Evolutionary conservation across 495 filamentous ascomycete species (phyloP).

Genomic region (Astrothelium macrocarpum): DNA sequence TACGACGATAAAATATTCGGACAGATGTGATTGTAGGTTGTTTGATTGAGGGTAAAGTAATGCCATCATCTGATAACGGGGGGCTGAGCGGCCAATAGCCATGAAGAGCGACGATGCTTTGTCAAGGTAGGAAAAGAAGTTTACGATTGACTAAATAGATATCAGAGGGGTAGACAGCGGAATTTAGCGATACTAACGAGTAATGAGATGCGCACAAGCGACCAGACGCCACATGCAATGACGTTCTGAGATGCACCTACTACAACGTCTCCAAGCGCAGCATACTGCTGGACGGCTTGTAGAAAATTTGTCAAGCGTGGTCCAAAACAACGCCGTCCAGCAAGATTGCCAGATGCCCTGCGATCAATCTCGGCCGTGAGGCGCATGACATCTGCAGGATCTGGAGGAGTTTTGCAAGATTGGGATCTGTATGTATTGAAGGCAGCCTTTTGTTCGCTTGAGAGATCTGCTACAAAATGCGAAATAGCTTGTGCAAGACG

Average conservation of each 20-base stretch:
- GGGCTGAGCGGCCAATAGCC: conserved; percentile 32
- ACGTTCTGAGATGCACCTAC: conserved; percentile 39
- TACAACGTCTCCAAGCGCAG: conserved; percentile 36
- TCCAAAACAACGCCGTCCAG: conserved; percentile 32
- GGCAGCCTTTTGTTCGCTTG: conserved; percentile 30
- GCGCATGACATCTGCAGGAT: conserved; percentile 1
- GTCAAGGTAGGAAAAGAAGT: conserved; percentile 31
- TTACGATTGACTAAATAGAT: conserved; percentile 22
- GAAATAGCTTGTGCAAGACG: conserved; percentile 35
- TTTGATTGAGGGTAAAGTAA: conserved; percentile 36
- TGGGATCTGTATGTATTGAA: conserved; percentile 22
- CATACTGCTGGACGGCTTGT: conserved; percentile 37
- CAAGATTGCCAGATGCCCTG: conserved; percentile 11
- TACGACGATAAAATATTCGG: conserved; percentile 38
- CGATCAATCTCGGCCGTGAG: neutral
- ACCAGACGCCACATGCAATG: conserved; percentile 39
- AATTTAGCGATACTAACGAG: conserved; percentile 24
- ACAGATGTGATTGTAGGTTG: conserved; percentile 32
- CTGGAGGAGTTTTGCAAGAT: conserved; percentile 21
- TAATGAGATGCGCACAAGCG: conserved; percentile 34
- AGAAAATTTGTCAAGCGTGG: conserved; percentile 37
- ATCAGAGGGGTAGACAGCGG: conserved; percentile 23
- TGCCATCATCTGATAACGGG: conserved; percentile 35
- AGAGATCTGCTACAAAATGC: conserved; percentile 34
- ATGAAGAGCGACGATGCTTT: conserved; percentile 37